Evolutionary conservation across 2,329 filamentous ascomycete genomes (phyloP), one percentile per base, ranked within the genome.

Genomic region (Diaporthe longicolla): DNA sequence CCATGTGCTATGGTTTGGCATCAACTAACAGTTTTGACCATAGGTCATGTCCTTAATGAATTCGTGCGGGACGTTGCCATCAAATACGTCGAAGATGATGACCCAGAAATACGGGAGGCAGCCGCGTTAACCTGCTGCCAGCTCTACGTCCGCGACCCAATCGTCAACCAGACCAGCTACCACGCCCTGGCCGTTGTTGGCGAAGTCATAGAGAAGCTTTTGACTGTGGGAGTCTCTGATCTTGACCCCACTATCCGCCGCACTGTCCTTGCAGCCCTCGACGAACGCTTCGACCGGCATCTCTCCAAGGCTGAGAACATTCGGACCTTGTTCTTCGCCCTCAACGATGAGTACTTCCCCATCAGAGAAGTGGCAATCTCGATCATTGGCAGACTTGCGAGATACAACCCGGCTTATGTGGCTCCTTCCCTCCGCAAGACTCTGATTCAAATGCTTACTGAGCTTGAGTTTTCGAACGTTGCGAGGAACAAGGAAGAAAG

Each of bases 221-320:
- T 99, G 76, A 98, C 96, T 0, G 95, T 98, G 52, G 96, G 95
- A 66, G 94, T 99, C 37, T 97, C 96, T 19, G 97, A 99, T 80
- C 92, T 93, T 1, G 95, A 98, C 78, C 90, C 95, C 19, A 93
- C 93, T 77, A 99, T 99, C 76, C 92, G 97, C 74, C 90, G 92
- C 79, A 97, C 95, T 0, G 96, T 99, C 4, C 88, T 99, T 29
- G 91, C 93, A 66, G 97, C 97, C 24, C 88, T 99, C 13, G 97
- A 98, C 81, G 92, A 94, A 77, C 94, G 97, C 69, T 99, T 99
- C 79, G 97, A 99, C 81, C 93, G 95, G 61, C 97, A 99, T 81
- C 88, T 99, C n/a, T 95, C 95, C 55, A 97, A 98, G 82, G 95
- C 97, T 0, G 96, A 99, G 82, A 99, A 99, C 80, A 97, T 99